Percentiles rank a stretch among this genome's conserved stretches.
Conservation (phyloP, 495 filamentous ascomycete genomes). For the Trichoderma orchidacearum region DNA sequence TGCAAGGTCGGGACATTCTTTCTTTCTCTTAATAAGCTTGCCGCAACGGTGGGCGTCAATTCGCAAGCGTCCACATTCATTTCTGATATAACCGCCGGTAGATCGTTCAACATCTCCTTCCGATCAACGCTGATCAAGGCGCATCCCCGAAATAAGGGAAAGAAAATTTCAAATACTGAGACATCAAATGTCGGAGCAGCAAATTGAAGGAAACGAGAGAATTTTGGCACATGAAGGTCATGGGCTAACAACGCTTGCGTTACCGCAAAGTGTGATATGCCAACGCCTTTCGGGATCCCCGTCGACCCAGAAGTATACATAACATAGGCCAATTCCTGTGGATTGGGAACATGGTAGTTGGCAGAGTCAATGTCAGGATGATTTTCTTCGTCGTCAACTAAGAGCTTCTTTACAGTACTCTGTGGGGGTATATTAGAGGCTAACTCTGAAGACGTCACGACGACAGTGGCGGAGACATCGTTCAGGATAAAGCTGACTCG, state of each 20-base stretch:
- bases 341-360: background rate
- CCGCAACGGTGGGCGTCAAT: slow-evolving; percentile 69
- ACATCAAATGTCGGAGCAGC: slow-evolving; percentile 82
- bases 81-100: slow-evolving; percentile 45
- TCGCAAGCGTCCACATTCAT: slow-evolving; percentile 69
- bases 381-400: background rate
- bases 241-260: slow-evolving; percentile 69
- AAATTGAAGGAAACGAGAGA: slow-evolving; percentile 72
- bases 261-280: slow-evolving; percentile 59
- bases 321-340: slow-evolving; percentile 58
- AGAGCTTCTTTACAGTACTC: background rate
- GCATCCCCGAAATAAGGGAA: slow-evolving; percentile 53
- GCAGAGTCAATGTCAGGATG: background rate
- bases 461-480: slow-evolving; percentile 47
- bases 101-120: slow-evolving; percentile 50
- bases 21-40: slow-evolving; percentile 48
- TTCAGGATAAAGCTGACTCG: slow-evolving; percentile 58
- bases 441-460: slow-evolving; percentile 34
- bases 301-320: slow-evolving; percentile 89
- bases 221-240: slow-evolving; percentile 54
- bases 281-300: slow-evolving; percentile 78
- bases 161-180: slow-evolving; percentile 82
- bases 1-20: slow-evolving; percentile 45
- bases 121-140: slow-evolving; percentile 59
- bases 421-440: slow-evolving; percentile 12